Percentiles rank a stretch among this genome's conserved stretches.
Conservation (phyloP, 352 stramenopile species). For the Phytophthora fragariae region DNA sequence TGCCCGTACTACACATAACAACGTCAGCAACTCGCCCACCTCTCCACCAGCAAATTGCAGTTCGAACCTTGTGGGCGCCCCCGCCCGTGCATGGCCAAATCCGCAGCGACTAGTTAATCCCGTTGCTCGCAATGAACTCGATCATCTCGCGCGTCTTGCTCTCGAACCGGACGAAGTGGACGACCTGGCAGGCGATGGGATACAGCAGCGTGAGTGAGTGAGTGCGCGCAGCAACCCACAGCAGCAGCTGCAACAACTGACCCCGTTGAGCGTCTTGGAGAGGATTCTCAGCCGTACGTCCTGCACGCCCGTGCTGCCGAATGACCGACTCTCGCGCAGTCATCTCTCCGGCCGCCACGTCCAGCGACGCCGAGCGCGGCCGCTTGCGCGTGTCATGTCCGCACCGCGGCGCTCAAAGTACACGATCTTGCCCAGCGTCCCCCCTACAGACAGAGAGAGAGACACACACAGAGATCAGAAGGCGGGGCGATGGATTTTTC, state of each 20-base stretch:
- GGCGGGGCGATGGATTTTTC: no score
- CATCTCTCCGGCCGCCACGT: conserved; percentile 83
- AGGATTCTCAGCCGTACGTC: conserved; percentile 90
- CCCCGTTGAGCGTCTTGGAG: conserved; percentile 90
- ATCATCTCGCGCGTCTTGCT: conserved; percentile 80
- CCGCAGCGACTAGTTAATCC: conserved; percentile 83
- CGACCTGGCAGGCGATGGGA: conserved; percentile 52
- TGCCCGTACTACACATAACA: conserved; percentile 61
- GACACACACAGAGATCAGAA: neutral
- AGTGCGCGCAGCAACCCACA: neutral
- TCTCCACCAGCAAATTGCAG: no score
- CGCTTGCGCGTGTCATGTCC: conserved; percentile 59
- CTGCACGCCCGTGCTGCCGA: conserved; percentile 86
- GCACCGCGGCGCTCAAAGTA: conserved; percentile 92
- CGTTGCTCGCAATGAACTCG: conserved; percentile 78
- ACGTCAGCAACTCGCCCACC: neutral
- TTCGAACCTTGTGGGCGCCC: conserved; percentile 81
- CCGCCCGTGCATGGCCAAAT: conserved; percentile 83
- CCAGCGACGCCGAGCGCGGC: conserved; percentile 74
- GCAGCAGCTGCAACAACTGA: conserved; percentile 13
- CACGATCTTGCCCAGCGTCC: conserved; percentile 95
- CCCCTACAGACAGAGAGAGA: conserved; percentile 53
- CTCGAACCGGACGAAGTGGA: conserved; percentile 96
- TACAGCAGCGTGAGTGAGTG: neutral
- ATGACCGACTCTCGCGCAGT: conserved; percentile 83